Evolutionary conservation across 495 filamentous ascomycete species (phyloP).

Genomic region (Lichina pygmaea): DNA sequence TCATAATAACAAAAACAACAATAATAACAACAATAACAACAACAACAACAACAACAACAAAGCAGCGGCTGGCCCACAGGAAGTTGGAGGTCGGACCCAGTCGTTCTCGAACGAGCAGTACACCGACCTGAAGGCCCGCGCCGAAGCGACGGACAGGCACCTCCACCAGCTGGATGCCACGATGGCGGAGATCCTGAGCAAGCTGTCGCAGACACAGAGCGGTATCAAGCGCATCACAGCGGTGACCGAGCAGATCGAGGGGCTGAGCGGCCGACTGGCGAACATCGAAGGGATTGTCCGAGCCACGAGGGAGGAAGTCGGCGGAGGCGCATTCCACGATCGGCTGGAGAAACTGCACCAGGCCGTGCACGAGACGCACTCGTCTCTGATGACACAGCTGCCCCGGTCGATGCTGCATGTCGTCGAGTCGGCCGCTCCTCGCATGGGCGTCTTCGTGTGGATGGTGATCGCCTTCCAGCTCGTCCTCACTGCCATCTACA

Average conservation of each 20-base stretch:
- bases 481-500: conserved; percentile 36
- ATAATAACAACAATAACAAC: conserved; percentile 12
- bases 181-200: conserved; percentile 22
- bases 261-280: conserved; percentile 24
- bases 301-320: conserved; percentile 34
- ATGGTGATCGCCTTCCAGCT: conserved; percentile 53
- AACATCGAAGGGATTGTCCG: conserved; percentile 28
- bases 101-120: neutral
- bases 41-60: conserved; percentile 13
- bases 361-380: conserved; percentile 45
- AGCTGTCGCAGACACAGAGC: conserved; percentile 10
- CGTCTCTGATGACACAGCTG: conserved; percentile 29
- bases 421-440: conserved; percentile 28
- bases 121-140: conserved; percentile 24
- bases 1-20: conserved; percentile 12
- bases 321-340: conserved; percentile 43
- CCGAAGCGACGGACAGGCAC: conserved; percentile 56
- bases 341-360: conserved; percentile 45
- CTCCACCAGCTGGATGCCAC: conserved; percentile 28
- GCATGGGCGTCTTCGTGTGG: conserved; percentile 47
- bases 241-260: conserved; percentile 23
- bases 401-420: conserved; percentile 24
- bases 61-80: conserved; percentile 5
- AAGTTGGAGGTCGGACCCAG: conserved; percentile 1
- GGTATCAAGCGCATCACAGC: neutral